Conservation (phyloP, 257 asterid species). For the Gentiana dahurica region DNA sequence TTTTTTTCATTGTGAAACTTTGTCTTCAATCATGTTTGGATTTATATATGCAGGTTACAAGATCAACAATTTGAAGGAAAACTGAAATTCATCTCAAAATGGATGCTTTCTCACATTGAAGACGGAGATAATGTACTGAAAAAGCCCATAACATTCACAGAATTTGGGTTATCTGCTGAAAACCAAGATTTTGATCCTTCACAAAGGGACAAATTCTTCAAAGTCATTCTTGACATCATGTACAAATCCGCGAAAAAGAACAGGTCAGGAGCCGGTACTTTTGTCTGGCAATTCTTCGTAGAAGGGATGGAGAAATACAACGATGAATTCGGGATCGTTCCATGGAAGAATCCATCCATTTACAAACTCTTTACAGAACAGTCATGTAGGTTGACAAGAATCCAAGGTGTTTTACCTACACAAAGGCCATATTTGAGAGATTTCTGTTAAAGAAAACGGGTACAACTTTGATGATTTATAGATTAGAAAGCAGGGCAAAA, state of each 20-base stretch:
- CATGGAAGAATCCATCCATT: slow-evolving; percentile 63
- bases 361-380: slow-evolving; percentile 67
- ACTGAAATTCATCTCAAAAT: slow-evolving; percentile 57
- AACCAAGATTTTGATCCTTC: slow-evolving; percentile 58
- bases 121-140: slow-evolving; percentile 90
- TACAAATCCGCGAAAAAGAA: slow-evolving; percentile 61
- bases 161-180: slow-evolving; percentile 72
- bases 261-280: slow-evolving; percentile 73
- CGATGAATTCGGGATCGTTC: slow-evolving; percentile 88
- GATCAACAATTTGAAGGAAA: slow-evolving; percentile 60
- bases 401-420: slow-evolving; percentile 83
- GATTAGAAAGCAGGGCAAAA: neutral
- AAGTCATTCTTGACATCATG: slow-evolving; percentile 59
- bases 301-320: slow-evolving; percentile 85
- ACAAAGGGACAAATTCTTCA: slow-evolving; percentile 55
- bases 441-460: slow-evolving; percentile 37
- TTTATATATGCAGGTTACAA: slow-evolving; percentile 47
- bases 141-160: slow-evolving; percentile 80
- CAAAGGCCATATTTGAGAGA: slow-evolving; percentile 52
- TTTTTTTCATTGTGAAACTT: neutral
- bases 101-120: slow-evolving; percentile 98
- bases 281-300: slow-evolving; percentile 87
- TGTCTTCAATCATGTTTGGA: neutral
- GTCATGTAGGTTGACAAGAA: slow-evolving; percentile 70
- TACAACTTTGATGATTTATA: neutral